Base-by-base conservation (phyloP, 208 protist genomes). In the Crithidia brevicula region DNA sequence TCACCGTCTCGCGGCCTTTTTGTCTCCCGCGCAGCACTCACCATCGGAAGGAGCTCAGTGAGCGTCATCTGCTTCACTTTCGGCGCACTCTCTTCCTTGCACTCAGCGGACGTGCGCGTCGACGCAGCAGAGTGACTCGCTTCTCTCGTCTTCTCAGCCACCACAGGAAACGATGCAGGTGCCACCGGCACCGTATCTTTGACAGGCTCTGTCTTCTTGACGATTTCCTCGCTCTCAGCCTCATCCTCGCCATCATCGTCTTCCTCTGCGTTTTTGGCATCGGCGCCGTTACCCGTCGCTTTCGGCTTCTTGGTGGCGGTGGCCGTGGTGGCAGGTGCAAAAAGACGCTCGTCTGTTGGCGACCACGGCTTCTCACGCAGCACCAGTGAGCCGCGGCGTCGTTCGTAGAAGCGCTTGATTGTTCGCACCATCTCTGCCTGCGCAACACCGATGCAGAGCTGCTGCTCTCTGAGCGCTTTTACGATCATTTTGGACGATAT, bases 351-450 rank as follows among this genome's bases (percentile, higher is more conserved):
- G 72, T 96, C 91, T 23, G 81, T 88, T 20, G 78, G 67, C 1
- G 71, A 49, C 88, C 87, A 93, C 31, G 91, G 88, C 52, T 70
- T 72, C 22, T 47, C 61, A 15, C 91, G 85, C 13, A 74, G 81
- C 13, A 92, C 62, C 15, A 93, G 63, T 18, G 72, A 81, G 15
- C 82, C 76, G 47, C 89, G 88, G 16, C 77, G 78, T 5, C 80
- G 66, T 33, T 94, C 88, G 70, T 93, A 96, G 65, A 83, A 90
- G 13, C 91, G 85, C 43, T 83, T 87, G 58, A 96, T 71, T 6
- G 85, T 89, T 11, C 91, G 77, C 36, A 57, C 58, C 25, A 93
- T 82, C 72, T 93, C 87, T 0, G 83, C 82, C 28, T 74, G 66
- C 13, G 88, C 63, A 16, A 96, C 88, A 10, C 86, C 86, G 9